Conservation (phyloP, 2,329 filamentous ascomycete genomes). For the Phoma sp. region DNA sequence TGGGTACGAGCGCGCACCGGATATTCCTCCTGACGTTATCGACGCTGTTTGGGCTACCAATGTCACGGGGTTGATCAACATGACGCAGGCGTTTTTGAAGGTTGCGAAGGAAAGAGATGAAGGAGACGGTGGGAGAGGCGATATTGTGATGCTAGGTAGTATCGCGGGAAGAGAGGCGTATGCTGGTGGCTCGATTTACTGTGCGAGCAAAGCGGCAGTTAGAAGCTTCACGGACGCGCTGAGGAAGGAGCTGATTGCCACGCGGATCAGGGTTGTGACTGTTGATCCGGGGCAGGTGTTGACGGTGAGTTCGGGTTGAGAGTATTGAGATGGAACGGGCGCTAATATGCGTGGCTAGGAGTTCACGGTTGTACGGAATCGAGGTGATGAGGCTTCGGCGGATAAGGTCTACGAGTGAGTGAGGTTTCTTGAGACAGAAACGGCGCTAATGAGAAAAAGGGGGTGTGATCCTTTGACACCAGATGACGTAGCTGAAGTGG, state of each 20-base stretch:
- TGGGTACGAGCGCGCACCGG: conserved; percentile 80
- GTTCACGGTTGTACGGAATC: conserved; percentile 83
- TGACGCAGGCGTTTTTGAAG: conserved; percentile 87
- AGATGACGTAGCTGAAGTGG: conserved; percentile 86
- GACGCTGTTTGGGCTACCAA: conserved; percentile 87
- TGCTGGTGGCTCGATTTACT: conserved; percentile 77
- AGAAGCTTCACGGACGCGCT: conserved; percentile 80
- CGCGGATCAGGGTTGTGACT: conserved; percentile 79
- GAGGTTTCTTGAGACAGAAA: neutral
- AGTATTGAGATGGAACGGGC: fast-evolving
- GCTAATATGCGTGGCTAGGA: conserved; percentile 52
- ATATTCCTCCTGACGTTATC: conserved; percentile 80
- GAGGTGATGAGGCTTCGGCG: conserved; percentile 83
- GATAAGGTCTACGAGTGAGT: conserved; percentile 77
- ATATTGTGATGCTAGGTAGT: conserved; percentile 92
- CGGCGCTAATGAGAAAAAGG: conserved; percentile 16
- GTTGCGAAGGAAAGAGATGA: conserved; percentile 69
- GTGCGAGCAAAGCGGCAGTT: conserved; percentile 87
- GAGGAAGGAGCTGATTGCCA: conserved; percentile 79
- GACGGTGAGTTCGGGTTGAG: conserved; percentile 55
- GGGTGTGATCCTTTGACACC: conserved; percentile 77
- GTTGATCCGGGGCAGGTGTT: conserved; percentile 90
- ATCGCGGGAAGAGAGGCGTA: conserved; percentile 87
- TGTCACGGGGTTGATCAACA: conserved; percentile 88
- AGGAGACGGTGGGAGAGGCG: conserved; percentile 74